A percentile compares a stretch with the other conserved stretches of the same genome.
These are phyloP conservation scores for Vaccinium darrowii DNA, from an alignment of 148 eudicot genomes.

Conservation along the genomic window DNA sequence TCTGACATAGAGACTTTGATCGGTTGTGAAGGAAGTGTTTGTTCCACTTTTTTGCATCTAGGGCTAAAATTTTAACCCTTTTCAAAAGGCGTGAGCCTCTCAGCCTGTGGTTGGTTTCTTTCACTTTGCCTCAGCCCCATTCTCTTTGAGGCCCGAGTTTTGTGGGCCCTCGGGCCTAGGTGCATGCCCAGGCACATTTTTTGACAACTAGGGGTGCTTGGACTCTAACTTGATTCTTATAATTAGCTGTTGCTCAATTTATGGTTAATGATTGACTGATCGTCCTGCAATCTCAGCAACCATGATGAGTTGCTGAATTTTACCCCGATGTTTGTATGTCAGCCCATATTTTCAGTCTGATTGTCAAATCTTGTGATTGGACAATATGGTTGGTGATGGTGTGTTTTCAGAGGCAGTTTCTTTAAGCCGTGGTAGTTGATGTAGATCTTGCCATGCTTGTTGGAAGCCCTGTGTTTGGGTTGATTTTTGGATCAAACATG, in stretches of 20 bases:
- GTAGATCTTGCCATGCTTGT: background rate
- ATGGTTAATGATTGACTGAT: background rate
- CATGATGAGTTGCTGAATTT: background rate
- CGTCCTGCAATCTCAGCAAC: background rate
- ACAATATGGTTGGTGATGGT: background rate
- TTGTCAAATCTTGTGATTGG: background rate
- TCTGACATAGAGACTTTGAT: no score
- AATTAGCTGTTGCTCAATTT: background rate
- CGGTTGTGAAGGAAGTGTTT: no score
- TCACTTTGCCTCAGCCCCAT: no score
- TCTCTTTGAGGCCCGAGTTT: no score
- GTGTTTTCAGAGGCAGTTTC: background rate
- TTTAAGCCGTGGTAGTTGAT: background rate
- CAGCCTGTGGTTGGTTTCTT: no score
- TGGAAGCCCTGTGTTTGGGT: background rate
- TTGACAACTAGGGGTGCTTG: no score
- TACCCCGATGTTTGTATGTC: background rate
- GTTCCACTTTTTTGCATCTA: no score
- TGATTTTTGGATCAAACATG: background rate
- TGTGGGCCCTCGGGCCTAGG: no score
- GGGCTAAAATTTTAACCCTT: no score
- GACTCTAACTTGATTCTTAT: background rate
- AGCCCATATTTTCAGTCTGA: background rate
- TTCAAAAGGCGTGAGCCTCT: no score
- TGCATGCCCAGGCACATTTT: no score